Percentiles rank a stretch among this genome's conserved stretches.
These are phyloP conservation scores for Cytospora chrysosperma DNA, from an alignment of 2,329 filamentous ascomycete genomes.

Conservation along the genomic window DNA sequence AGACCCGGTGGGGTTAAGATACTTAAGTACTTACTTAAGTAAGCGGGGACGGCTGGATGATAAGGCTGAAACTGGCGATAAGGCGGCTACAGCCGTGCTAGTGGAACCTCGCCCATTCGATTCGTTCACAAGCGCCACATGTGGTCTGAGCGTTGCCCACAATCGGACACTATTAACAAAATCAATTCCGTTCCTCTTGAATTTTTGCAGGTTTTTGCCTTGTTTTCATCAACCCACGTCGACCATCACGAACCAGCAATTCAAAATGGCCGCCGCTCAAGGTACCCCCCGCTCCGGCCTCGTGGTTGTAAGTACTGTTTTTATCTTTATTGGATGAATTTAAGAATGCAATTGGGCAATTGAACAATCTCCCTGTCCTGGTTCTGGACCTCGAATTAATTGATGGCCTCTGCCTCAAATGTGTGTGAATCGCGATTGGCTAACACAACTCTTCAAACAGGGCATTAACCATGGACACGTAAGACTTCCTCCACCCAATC, in stretches of 20 bases:
- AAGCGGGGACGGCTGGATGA: too few relatives aligned
- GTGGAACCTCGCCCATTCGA: too few relatives aligned
- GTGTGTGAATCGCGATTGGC: neutral
- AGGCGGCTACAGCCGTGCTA: too few relatives aligned
- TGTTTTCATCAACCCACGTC: neutral
- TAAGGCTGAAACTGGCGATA: too few relatives aligned
- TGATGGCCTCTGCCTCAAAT: neutral
- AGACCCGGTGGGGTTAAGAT: neutral
- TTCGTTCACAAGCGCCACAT: neutral
- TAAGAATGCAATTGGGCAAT: neutral
- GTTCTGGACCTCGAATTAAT: neutral
- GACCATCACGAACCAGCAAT: neutral
- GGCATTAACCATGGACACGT: neutral
- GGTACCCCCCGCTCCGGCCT: conserved; percentile 5
- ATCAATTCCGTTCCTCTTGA: neutral
- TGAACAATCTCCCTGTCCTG: neutral
- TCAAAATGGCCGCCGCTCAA: conserved; percentile 9
- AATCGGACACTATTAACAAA: neutral
- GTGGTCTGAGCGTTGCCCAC: neutral
- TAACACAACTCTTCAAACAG: neutral
- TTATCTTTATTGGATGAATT: neutral
- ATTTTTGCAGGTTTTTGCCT: neutral
- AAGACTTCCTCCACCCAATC: neutral
- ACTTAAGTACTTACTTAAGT: neutral
- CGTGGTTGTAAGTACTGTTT: neutral